Base-by-base conservation (phyloP, 129 eudicot species). In the Escallonia herrerae region DNA sequence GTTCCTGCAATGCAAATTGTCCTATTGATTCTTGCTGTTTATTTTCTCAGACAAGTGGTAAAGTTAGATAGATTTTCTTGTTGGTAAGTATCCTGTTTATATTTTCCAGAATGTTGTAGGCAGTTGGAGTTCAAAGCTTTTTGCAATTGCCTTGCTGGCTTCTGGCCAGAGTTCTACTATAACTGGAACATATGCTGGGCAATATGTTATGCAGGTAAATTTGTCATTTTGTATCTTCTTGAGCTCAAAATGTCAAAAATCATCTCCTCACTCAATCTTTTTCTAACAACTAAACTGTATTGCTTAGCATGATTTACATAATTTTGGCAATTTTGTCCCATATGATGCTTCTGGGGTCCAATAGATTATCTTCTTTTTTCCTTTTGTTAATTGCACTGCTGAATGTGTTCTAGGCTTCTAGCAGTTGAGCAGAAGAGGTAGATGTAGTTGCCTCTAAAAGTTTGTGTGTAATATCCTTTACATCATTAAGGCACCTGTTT, bases 131-230 rank as follows among this genome's bases (percentile, higher is more conserved):
- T 94, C 99, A 52, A 94, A 94, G 79, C 78, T 94, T 42, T 94
- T 94, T 58, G 99, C 97, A 69, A 78, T 94, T 72, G 99, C 99
- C 53, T 82, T 94, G 77, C 86, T 94, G 71, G 99, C 99, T 50
- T 94, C 99, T 14, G 99, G 99, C 40, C 99, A 94, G 74, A 94
- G 99, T 71, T 94, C 99, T 66, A 94, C 99, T 9, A 94, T 94
- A 63, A 94, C 99, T 40, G 99, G 99, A 70, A 94, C 99, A 47
- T 94, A 94, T 81, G 99, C 99, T 8, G 99, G 99, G 15, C 99
- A 94, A 69, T 94, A 82, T 69, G 95, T 94, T 64, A 94, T 94
- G 99, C 99, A 94, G 96, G 99, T 89, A 74, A 74, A 11, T 13
- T 8, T 52, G 8, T 59, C 33, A 22, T 22, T 22, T 22, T 22